Evolutionary conservation across 2,329 filamentous ascomycete genomes (phyloP).

Genomic region (Aspergillus novoparasiticus): DNA sequence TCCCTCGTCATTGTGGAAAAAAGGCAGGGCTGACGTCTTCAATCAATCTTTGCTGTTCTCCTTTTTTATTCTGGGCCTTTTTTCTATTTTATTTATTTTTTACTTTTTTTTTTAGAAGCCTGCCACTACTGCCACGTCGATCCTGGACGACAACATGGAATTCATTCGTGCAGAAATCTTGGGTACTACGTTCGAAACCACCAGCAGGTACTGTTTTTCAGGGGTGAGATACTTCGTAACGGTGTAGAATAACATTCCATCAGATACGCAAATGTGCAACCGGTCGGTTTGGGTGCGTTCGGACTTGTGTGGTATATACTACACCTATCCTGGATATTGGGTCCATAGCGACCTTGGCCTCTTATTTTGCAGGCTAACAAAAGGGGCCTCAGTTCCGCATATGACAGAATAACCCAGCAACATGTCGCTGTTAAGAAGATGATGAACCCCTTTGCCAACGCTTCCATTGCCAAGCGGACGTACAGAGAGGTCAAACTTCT

Average conservation of each 20-base stretch:
- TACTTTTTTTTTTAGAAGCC: background rate
- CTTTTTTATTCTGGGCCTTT: background rate
- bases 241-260: slow-evolving; percentile 26
- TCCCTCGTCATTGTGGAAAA: background rate
- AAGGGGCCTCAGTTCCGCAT: slow-evolving; percentile 73
- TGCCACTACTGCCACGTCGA: background rate
- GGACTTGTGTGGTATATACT: slow-evolving; percentile 83
- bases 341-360: background rate
- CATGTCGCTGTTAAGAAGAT: slow-evolving; percentile 99
- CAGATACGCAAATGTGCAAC: slow-evolving; percentile 96
- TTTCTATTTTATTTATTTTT: background rate
- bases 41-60: background rate
- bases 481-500: slow-evolving; percentile 96
- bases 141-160: slow-evolving; percentile 70
- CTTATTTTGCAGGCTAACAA: slow-evolving; percentile 5
- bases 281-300: slow-evolving; percentile 98
- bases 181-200: slow-evolving; percentile 99
- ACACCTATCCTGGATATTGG: background rate
- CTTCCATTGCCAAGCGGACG: slow-evolving; percentile 93
- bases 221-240: background rate
- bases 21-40: background rate
- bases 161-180: slow-evolving; percentile 99
- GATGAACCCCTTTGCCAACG: slow-evolving; percentile 99
- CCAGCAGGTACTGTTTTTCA: slow-evolving; percentile 72
- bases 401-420: slow-evolving; percentile 94